Percentiles rank a stretch among this genome's conserved stretches.
Evolutionary conservation across 2,329 filamentous ascomycete species (phyloP).

Genomic region (Alternaria triticimaculans): DNA sequence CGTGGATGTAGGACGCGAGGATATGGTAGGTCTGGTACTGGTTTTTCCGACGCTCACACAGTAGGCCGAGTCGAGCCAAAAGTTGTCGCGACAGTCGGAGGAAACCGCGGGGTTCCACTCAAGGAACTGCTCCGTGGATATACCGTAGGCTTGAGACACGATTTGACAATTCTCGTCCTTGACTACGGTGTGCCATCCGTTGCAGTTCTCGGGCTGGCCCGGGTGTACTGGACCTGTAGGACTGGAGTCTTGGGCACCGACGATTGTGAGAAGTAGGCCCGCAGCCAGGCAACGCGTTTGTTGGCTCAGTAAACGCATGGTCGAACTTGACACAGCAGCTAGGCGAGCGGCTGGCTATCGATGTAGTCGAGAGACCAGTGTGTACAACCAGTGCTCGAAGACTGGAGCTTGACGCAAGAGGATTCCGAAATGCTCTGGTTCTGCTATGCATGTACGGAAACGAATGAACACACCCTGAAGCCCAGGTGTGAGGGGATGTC

Average conservation of each 20-base stretch:
- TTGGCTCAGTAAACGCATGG: background rate
- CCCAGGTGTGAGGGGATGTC: background rate
- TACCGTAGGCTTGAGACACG: background rate
- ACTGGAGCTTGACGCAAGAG: background rate
- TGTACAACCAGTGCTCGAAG: background rate
- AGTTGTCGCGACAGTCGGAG: background rate
- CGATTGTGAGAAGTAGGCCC: background rate
- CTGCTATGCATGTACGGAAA: background rate
- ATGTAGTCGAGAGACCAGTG: background rate
- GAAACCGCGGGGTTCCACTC: background rate
- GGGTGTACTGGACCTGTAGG: background rate
- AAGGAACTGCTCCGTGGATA: background rate
- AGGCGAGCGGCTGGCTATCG: background rate
- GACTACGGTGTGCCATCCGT: background rate
- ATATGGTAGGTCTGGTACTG: background rate
- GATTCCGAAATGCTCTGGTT: background rate
- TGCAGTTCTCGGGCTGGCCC: background rate
- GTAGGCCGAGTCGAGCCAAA: conserved; percentile 1
- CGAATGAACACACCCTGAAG: background rate
- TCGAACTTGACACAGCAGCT: background rate
- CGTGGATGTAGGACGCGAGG: background rate
- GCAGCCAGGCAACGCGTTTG: background rate
- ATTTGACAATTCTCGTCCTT: background rate
- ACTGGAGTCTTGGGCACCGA: background rate
- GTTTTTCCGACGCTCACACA: background rate